These are phyloP conservation scores for Podaxis pistillaris DNA, from an alignment of 768 basidiomycete species.

Conservation along the genomic window DNA sequence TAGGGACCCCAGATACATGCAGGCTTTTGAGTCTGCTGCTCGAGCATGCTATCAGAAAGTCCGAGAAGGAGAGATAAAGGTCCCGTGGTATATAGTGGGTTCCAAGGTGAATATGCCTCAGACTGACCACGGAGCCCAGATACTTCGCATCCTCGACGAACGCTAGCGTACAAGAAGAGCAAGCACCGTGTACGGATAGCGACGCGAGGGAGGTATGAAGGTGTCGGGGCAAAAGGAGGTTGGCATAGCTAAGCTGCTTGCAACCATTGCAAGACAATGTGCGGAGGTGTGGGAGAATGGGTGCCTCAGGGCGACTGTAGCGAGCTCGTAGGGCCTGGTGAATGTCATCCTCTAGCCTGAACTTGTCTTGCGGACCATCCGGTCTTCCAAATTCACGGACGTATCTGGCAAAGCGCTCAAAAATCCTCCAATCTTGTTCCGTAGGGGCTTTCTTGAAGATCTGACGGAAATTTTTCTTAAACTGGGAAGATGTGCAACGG, in stretches of 20 bases:
- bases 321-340: background rate
- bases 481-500: background rate
- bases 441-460: conserved; percentile 3
- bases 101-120: conserved; percentile 1
- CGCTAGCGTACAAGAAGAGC: background rate
- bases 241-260: background rate
- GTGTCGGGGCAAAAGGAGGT: background rate
- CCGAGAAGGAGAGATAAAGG: background rate
- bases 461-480: background rate
- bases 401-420: conserved; percentile 5
- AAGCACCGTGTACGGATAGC: background rate
- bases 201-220: background rate
- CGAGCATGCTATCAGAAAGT: background rate
- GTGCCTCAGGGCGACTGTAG: background rate
- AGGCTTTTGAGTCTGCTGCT: background rate
- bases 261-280: background rate
- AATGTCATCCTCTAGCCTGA: background rate
- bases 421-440: background rate
- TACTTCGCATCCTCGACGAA: background rate
- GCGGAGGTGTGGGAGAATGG: conserved; percentile 1
- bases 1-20: background rate
- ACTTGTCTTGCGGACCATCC: background rate
- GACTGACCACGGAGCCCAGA: too few species aligned
- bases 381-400: background rate
- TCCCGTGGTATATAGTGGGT: background rate